Base-by-base conservation (phyloP, 805 yeast genomes). In the Monosporozyma aquatica region DNA sequence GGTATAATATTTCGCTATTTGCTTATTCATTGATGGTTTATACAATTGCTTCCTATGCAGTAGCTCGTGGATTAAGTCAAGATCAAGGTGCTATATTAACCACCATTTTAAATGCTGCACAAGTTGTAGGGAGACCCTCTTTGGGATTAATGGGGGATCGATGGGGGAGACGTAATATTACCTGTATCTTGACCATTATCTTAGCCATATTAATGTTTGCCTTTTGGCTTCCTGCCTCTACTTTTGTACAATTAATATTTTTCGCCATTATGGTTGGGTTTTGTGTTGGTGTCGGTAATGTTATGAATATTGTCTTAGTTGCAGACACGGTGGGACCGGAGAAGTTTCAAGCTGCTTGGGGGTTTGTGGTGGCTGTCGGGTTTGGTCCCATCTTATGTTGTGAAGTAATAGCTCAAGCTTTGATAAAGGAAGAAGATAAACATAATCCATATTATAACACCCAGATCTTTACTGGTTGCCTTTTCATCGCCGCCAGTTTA, bases 401-500 rank as follows among this genome's bases (percentile, higher is more conserved):
- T 3, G 84, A 78, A 58, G 68, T 75, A 6, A 70, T 77, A 39
- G 82, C 77, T 0, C 69, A 78, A 43, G 67, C 75, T 2, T 54
- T 77, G 37, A 65, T 67, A 40, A 61, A 54, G n/a, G 39, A 52
- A 9, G 29, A 49, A 2, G 37, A 44, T 9, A 47, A 48, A 6
- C 44, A 43, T 6, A 62, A 59, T 23, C 83, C 85, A 2, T 80
- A 72, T 49, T 59, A 74, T 27, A 70, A 79, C 48, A 69, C 82
- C 1, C 86, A 80, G 52, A 66, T 78, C 1, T 78, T 77, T 54
- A 71, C 77, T 4, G 86, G 83, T 2, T 52, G 68, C 15, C 57
- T 72, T 37, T 72, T 70, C 47, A 53, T 71, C n/a, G 59, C 58
- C 9, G 72, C 72, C 0, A 52, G 71, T 9, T 5, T 75, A 3